Conservation (phyloP, 2,329 filamentous ascomycete genomes). For the Colletotrichum tamarilloi region DNA sequence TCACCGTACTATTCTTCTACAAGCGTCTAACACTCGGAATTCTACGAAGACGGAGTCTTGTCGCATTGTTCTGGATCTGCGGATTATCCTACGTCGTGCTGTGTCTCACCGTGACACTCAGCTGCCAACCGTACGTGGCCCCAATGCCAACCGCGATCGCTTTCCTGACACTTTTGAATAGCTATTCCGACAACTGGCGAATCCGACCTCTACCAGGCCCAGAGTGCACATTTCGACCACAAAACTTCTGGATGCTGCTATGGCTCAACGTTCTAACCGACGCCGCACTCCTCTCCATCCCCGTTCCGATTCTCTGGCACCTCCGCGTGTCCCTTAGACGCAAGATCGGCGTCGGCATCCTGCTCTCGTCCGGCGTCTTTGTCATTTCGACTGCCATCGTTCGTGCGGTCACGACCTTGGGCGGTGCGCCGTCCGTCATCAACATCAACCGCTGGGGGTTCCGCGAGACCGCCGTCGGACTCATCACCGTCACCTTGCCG, state of each 20-base stretch:
- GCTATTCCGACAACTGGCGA: slow-evolving; percentile 39
- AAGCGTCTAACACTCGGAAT: slow-evolving; percentile 39
- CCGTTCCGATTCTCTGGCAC: slow-evolving; percentile 41
- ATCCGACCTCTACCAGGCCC: slow-evolving; percentile 39
- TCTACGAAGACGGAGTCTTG: slow-evolving; percentile 34
- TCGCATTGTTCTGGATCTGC: slow-evolving; percentile 37
- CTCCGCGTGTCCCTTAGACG: slow-evolving; percentile 33
- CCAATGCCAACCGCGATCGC: no score
- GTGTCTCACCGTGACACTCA: slow-evolving; percentile 31
- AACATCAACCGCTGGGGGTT: slow-evolving; percentile 39
- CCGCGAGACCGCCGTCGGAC: slow-evolving; percentile 40
- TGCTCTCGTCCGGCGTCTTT: slow-evolving; percentile 42
- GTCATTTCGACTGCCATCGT: slow-evolving; percentile 42
- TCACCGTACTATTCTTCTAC: slow-evolving; percentile 43
- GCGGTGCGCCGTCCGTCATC: slow-evolving; percentile 39
- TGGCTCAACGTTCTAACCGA: slow-evolving; percentile 42
- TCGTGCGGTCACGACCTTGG: slow-evolving; percentile 38
- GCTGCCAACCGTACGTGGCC: slow-evolving; percentile 33
- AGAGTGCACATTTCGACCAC: slow-evolving; percentile 34
- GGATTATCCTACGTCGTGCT: slow-evolving; percentile 36
- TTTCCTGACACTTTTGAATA: not conserved
- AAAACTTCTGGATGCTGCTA: slow-evolving; percentile 40
- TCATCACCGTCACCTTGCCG: slow-evolving; percentile 37
- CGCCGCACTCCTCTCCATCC: slow-evolving; percentile 40
- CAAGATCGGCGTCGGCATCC: slow-evolving; percentile 38